Evolutionary conservation across 148 eudicot genomes (phyloP).

Genomic region (Drosera capensis): DNA sequence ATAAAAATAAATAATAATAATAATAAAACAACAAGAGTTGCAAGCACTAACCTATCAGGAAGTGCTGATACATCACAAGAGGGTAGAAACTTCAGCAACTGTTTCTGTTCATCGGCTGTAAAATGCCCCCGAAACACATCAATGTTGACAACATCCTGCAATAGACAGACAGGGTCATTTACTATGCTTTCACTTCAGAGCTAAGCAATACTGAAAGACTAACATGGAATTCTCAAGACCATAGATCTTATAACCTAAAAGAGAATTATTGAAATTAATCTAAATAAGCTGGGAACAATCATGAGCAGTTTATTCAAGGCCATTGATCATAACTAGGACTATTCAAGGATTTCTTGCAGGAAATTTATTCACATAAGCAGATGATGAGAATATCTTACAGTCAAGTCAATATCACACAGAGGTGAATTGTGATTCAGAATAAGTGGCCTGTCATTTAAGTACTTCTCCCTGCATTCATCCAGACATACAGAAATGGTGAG

Average conservation of each 20-base stretch:
- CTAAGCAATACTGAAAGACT: background rate
- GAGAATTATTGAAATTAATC: too few relatives aligned
- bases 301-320: too few relatives aligned
- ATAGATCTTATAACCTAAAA: too few relatives aligned
- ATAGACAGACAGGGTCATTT: background rate
- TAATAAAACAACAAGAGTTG: background rate
- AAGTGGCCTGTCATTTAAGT: conserved; percentile 39
- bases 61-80: conserved; percentile 28
- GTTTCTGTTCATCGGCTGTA: conserved; percentile 55
- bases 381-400: conserved; percentile 26
- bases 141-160: conserved; percentile 63
- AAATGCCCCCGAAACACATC: conserved; percentile 42
- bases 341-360: conserved; percentile 2
- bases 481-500: conserved; percentile 5
- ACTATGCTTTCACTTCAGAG: background rate
- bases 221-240: background rate
- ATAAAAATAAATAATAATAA: background rate
- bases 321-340: too few relatives aligned
- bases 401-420: conserved; percentile 42
- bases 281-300: too few relatives aligned
- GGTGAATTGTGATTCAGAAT: conserved; percentile 52
- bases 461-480: conserved; percentile 46
- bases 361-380: background rate
- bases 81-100: conserved; percentile 62
- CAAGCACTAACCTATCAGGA: conserved; percentile 45